A percentile compares a stretch with the other conserved stretches of the same genome.
phyloP scores from a whole-genome alignment of 23 red algal species.

The Gracilaria gracilis region DNA sequence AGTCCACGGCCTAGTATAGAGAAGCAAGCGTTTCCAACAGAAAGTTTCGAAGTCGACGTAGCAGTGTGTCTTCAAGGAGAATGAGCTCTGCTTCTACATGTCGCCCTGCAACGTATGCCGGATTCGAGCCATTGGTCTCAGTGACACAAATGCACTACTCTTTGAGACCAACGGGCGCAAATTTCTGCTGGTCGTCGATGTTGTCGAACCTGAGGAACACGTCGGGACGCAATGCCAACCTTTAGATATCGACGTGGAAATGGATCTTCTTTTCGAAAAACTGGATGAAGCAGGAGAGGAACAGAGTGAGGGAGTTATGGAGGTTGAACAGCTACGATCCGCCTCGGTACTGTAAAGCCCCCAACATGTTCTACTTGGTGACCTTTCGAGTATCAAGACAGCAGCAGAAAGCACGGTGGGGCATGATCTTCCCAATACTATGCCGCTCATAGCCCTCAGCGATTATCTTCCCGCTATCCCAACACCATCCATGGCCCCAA shows the following conservation, averaged over 20 bases:
- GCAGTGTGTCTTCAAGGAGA: slow-evolving; percentile 18
- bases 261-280: slow-evolving; percentile 58
- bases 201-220: slow-evolving; percentile 10
- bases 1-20: background rate
- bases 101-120: slow-evolving; percentile 22
- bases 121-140: slow-evolving; percentile 19
- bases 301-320: slow-evolving; percentile 15
- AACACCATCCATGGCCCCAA: background rate
- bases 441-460: slow-evolving; percentile 6
- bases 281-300: slow-evolving; percentile 10
- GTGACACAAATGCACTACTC: slow-evolving; percentile 8
- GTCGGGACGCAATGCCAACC: slow-evolving; percentile 48
- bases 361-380: background rate
- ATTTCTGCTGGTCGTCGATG: slow-evolving; percentile 44
- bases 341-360: slow-evolving; percentile 2
- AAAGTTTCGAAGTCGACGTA: slow-evolving; percentile 20
- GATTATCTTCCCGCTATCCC: slow-evolving; percentile 10
- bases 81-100: background rate
- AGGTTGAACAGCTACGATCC: slow-evolving; percentile 20
- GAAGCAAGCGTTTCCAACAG: slow-evolving; percentile 10
- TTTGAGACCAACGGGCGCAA: slow-evolving; percentile 13
- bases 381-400: background rate
- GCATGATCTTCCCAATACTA: background rate
- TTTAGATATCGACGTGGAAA: slow-evolving; percentile 53
- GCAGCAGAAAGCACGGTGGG: background rate